Percentiles rank a stretch among this genome's conserved stretches.
phyloP scores from a whole-genome alignment of 164 flowering plant genomes.

The Macadamia integrifolia region DNA sequence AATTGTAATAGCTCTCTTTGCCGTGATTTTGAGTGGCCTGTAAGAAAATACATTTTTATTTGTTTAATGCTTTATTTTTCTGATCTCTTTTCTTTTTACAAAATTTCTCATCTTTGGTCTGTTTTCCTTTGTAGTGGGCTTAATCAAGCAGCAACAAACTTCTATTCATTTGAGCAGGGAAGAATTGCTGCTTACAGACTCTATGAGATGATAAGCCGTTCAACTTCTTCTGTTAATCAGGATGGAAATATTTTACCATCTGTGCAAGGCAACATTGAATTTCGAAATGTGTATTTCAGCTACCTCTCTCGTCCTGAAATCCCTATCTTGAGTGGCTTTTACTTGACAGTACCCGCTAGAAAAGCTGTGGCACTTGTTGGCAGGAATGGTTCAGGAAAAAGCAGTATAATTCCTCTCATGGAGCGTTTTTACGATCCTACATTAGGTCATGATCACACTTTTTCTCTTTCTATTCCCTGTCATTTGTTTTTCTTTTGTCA shows the following conservation, averaged over 20 bases:
- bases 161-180: conserved; percentile 98
- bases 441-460: conserved; percentile 42
- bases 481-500: neutral
- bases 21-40: conserved; percentile 97
- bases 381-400: conserved; percentile 95
- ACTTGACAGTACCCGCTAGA: conserved; percentile 87
- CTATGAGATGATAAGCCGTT: conserved; percentile 96
- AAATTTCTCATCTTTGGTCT: neutral
- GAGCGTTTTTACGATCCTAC: conserved; percentile 98
- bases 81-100: neutral
- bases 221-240: conserved; percentile 65
- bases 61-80: neutral
- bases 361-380: conserved; percentile 98
- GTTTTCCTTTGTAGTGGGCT: conserved; percentile 54
- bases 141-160: conserved; percentile 98
- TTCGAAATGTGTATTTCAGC: conserved; percentile 94
- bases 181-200: conserved; percentile 97
- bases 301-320: conserved; percentile 96
- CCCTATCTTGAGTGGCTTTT: conserved; percentile 94
- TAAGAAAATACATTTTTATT: conserved; percentile 34
- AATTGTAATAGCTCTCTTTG: conserved; percentile 80
- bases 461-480: neutral
- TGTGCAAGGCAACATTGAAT: conserved; percentile 94
- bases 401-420: conserved; percentile 99
- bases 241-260: conserved; percentile 58